These are phyloP conservation scores for Hymenoscyphus occultus DNA, from an alignment of 2,329 filamentous ascomycete genomes.

Conservation along the genomic window DNA sequence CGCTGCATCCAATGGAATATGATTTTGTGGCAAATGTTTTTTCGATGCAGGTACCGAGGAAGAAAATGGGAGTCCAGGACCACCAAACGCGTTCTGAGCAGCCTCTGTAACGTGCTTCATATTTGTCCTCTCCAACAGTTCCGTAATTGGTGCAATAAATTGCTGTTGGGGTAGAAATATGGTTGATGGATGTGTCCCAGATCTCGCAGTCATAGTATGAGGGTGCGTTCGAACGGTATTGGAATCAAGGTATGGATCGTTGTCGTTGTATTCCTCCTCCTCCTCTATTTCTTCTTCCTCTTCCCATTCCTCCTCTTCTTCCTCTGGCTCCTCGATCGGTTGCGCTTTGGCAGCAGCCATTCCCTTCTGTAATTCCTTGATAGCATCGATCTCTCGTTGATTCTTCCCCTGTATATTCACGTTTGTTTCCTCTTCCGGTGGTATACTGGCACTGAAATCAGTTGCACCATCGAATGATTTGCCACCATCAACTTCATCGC, in stretches of 20 bases:
- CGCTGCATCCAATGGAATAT: slow-evolving; percentile 61
- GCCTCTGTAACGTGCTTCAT: slow-evolving; percentile 71
- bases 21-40: slow-evolving; percentile 58
- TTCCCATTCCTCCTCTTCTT: neutral
- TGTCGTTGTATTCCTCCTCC: neutral
- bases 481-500: neutral
- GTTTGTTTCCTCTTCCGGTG: slow-evolving; percentile 16
- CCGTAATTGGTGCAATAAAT: slow-evolving; percentile 66
- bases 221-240: slow-evolving; percentile 64
- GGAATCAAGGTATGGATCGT: slow-evolving; percentile 27
- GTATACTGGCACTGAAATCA: neutral
- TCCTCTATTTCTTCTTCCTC: neutral
- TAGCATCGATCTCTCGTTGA: slow-evolving; percentile 35
- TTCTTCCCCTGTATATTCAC: slow-evolving; percentile 30
- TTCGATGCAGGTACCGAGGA: slow-evolving; percentile 62
- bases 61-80: slow-evolving; percentile 71
- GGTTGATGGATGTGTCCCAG: slow-evolving; percentile 69
- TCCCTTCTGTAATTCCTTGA: slow-evolving; percentile 33
- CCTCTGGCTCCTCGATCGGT: slow-evolving; percentile 26
- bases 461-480: neutral
- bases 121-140: slow-evolving; percentile 65
- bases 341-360: slow-evolving; percentile 32
- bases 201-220: slow-evolving; percentile 71
- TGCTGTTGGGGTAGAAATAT: slow-evolving; percentile 69
- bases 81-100: slow-evolving; percentile 74